phyloP scores from a whole-genome alignment of 1,139 yeast species.

The Suhomyces panamericanus region DNA sequence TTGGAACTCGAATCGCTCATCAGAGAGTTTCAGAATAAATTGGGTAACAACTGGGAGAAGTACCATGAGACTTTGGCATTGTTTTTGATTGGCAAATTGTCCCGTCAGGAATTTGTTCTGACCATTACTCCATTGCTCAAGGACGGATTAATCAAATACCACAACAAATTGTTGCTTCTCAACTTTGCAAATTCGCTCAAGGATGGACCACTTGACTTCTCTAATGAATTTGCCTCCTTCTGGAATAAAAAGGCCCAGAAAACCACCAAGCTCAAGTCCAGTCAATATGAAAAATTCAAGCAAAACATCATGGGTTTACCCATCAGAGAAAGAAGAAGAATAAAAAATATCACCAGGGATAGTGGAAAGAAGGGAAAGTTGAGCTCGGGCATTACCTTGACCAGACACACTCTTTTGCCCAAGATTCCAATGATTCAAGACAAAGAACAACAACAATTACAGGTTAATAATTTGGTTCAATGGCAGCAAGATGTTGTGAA shows the following conservation, averaged over 20 bases:
- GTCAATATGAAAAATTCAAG: slow-evolving; percentile 78
- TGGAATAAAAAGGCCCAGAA: slow-evolving; percentile 49
- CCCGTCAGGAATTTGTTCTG: slow-evolving; percentile 69
- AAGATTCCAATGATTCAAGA: slow-evolving; percentile 80
- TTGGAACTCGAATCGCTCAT: slow-evolving; percentile 74
- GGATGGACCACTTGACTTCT: slow-evolving; percentile 54
- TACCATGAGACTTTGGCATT: slow-evolving; percentile 78
- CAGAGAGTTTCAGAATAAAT: slow-evolving; percentile 64
- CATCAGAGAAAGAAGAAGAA: slow-evolving; percentile 78
- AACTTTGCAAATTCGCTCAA: slow-evolving; percentile 82
- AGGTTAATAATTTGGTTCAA: slow-evolving; percentile 60
- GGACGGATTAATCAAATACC: slow-evolving; percentile 51
- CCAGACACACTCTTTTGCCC: slow-evolving; percentile 83
- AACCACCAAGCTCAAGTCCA: slow-evolving; percentile 49
- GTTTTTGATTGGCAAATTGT: slow-evolving; percentile 76
- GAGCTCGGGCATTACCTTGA: slow-evolving; percentile 73
- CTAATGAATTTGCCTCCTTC: slow-evolving; percentile 56
- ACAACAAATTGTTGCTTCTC: slow-evolving; percentile 77
- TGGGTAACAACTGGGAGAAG: slow-evolving; percentile 82
- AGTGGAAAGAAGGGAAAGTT: slow-evolving; percentile 76
- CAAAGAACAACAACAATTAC: slow-evolving; percentile 50
- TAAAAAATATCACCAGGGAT: slow-evolving; percentile 80
- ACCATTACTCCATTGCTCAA: slow-evolving; percentile 58
- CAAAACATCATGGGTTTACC: slow-evolving; percentile 88
- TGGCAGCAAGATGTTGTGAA: slow-evolving; percentile 95